Evolutionary conservation across 208 protist genomes (phyloP), one percentile per base, ranked within the genome.

Genomic region (Leishmania arabica): DNA sequence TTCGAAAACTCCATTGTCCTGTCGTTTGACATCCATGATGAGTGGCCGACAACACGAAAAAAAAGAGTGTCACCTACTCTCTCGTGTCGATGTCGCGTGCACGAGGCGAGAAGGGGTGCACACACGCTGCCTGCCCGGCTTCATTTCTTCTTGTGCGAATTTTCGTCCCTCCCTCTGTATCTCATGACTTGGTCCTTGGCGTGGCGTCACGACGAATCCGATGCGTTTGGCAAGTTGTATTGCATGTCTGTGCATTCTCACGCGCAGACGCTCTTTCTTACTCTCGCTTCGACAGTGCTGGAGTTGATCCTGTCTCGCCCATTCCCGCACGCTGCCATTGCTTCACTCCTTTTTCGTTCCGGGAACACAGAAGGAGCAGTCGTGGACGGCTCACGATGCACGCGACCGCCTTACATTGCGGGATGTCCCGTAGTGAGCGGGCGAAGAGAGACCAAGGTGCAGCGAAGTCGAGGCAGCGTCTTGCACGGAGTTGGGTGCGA

Each of bases 271-370:
- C 31, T 27, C 65, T 45, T 3, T 69, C 34, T 15, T 68, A 68
- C 65, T 45, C 34, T 24, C 13, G 66, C 66, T 71, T 37, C 66
- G 66, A 49, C 40, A 71, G 66, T 49, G 64, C n/a, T 69, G 66
- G 40, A 27, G 40, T 45, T 5, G 2, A 8, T 71, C 40, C 24
- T 40, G 17, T 13, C 17, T 49, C 40, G 40, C 40, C 40, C 66
- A 47, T 71, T 17, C 34, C 66, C 34, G 24, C 24, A 19, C 64
- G 21, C 21, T 49, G 66, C 40, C 42, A 34, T 21, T 53, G 45
- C 27, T 15, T 73, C 42, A 11, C 27, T n/a, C 7, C 24, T 31
- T 47, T 27, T 19, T 73, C 11, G 54, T 51, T 51, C 13, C 45
- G 4, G 8, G 24, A 54, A 1, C 68, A 53, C 27, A 9, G 56